Conservation (phyloP, 2,329 filamentous ascomycete genomes). For the Sporothrix pseudoabietina region DNA sequence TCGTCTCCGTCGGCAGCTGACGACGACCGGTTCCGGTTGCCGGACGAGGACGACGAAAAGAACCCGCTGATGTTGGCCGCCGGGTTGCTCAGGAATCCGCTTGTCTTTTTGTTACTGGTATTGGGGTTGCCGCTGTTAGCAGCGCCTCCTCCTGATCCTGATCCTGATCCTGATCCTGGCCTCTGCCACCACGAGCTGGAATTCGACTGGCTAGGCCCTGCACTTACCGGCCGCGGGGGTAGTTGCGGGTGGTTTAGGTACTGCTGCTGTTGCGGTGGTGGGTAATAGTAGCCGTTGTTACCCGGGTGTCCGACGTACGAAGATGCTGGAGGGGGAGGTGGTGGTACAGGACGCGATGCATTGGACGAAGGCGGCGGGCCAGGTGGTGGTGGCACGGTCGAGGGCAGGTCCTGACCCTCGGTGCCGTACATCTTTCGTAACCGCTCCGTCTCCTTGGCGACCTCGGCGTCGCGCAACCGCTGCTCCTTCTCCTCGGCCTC, state of each 20-base stretch:
- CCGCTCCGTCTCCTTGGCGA: slow-evolving; percentile 82
- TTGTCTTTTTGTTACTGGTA: slow-evolving; percentile 11
- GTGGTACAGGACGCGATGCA: slow-evolving; percentile 43
- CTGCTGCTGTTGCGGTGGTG: slow-evolving; percentile 20
- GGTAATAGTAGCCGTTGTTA: slow-evolving; percentile 20
- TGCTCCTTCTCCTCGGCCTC: slow-evolving; percentile 66
- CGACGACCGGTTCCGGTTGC: slow-evolving; percentile 32
- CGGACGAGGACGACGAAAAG: slow-evolving; percentile 31
- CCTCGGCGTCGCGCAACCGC: slow-evolving; percentile 56
- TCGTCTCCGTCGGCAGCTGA: slow-evolving; percentile 33
- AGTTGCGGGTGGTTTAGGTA: slow-evolving; percentile 27
- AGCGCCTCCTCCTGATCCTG: slow-evolving; percentile 31
- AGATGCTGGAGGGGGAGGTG: slow-evolving; percentile 37
- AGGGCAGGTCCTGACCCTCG: slow-evolving; percentile 49
- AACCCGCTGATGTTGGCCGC: slow-evolving; percentile 37
- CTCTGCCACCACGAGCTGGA: slow-evolving; percentile 39
- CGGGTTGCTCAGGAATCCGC: slow-evolving; percentile 32
- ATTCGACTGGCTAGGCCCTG: slow-evolving; percentile 41
- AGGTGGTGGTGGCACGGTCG: slow-evolving; percentile 32
- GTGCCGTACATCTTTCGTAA: slow-evolving; percentile 69
- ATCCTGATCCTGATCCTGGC: slow-evolving; percentile 30
- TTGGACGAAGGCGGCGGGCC: slow-evolving; percentile 31
- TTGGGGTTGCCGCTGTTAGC: slow-evolving; percentile 18
- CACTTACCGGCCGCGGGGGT: slow-evolving; percentile 54
- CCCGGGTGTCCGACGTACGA: slow-evolving; percentile 32